Base-by-base conservation (phyloP, 2,329 filamentous ascomycete genomes). In the Neoscytalidium dimidiatum region DNA sequence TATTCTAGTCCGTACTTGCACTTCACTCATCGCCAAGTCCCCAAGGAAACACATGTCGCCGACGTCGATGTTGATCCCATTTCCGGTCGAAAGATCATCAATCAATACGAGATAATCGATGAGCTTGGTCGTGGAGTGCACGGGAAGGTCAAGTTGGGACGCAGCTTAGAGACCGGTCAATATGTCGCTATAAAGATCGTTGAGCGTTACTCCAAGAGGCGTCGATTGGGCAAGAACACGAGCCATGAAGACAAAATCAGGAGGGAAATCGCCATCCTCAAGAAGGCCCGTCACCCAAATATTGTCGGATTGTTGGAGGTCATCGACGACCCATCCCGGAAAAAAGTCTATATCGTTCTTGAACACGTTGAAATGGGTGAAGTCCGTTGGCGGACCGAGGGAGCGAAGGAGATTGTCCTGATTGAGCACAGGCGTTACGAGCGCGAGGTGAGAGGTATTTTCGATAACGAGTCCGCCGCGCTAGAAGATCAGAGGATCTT, bases 111-210 rank as follows among this genome's bases (percentile, higher is more conserved):
- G 78, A 92, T 99, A 71, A 90, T 98, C 69, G 92, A 96, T 77
- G 95, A 99, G 79, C 92, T 99, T 62, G 95, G 95, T 64, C 90
- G 95, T 66, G 95, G 95, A 58, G 92, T 97, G 72, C 95, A 99
- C 76, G 95, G 95, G 73, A 99, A 98, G 81, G 95, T 99, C 74
- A 99, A 99, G 80, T 85, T 97, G 53, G 95, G 94, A 53, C 88
- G 92, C 62, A 93, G 96, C 74, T 82, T 92, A 51, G 83, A 89
- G 64, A 93, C 87, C 1, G 85, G 86, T 67, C 89, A 92, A 62
- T 90, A 90, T 74, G 94, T 99, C 3, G 95, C 95, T 64, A 97
- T 99, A 84, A 99, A 99, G 81, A 99, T 99, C 72, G 96, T 99
- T 52, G 92, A 96, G 65, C 89, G 95, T 41, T 97, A 95, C 75